These are phyloP conservation scores for Chamaenerion angustifolium DNA, from an alignment of 345 rosid species.

Conservation along the genomic window DNA sequence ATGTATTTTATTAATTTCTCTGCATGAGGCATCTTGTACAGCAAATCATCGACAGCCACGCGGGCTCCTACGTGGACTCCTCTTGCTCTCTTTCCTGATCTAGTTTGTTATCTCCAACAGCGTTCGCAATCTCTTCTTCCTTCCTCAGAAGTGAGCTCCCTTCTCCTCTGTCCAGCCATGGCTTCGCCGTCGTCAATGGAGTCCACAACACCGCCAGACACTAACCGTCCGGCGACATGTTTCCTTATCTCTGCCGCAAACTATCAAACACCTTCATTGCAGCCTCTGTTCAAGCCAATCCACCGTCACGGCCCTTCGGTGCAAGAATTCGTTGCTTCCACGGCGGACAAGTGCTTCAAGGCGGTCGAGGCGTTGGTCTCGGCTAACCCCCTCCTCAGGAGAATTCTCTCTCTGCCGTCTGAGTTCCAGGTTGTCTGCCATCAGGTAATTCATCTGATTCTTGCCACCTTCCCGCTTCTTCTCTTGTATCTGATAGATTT, in stretches of 20 bases:
- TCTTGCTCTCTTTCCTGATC: too few species aligned
- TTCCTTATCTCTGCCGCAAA: slow-evolving; percentile 2
- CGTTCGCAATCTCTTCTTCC: background rate
- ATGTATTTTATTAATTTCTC: too few species aligned
- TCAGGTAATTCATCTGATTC: slow-evolving; percentile 21
- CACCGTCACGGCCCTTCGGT: slow-evolving; percentile 17
- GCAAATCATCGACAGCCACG: too few species aligned
- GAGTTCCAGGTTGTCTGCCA: slow-evolving; percentile 27
- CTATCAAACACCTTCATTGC: slow-evolving; percentile 11
- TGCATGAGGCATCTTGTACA: too few species aligned
- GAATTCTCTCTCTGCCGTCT: slow-evolving; percentile 27
- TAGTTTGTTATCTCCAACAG: too few species aligned
- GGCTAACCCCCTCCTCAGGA: slow-evolving; percentile 34
- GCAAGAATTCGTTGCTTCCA: slow-evolving; percentile 21
- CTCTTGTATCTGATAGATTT: background rate
- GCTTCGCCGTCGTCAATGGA: slow-evolving; percentile 3
- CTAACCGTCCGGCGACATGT: background rate
- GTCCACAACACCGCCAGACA: background rate
- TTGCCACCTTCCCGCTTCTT: background rate
- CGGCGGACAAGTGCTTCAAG: slow-evolving; percentile 24
- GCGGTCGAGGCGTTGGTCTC: slow-evolving; percentile 29
- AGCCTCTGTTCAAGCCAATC: slow-evolving; percentile 13
- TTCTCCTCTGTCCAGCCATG: slow-evolving; percentile 1
- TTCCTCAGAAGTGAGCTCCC: background rate
- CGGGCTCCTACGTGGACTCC: too few species aligned